Evolutionary conservation across 1,284 basidiomycete species (phyloP), one percentile per base, ranked within the genome.

Genomic region (Bothia castanella): DNA sequence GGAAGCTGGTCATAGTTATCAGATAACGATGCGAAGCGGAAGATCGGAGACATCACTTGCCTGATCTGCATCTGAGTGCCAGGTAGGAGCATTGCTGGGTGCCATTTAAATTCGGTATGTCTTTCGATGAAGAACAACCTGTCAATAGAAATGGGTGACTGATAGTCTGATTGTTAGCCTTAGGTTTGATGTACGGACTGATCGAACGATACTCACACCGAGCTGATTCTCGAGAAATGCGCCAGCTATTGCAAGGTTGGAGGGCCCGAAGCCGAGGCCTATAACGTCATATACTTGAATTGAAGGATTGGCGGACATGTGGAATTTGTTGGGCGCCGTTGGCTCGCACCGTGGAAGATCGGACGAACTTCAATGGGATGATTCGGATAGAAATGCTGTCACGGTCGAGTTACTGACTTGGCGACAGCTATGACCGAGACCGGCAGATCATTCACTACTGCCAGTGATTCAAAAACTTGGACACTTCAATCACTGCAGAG

Each of bases 41-140:
- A 25, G 23, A 39, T 20, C 25, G 21, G 34, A 35, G 20, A 35
- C 27, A 43, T 51, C 8, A 56, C 67, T 47, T 49, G 72, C 78
- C 74, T 77, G 47, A 82, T 82, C 61, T 83, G 80, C 80, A 83
- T 83, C 32, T 69, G 72, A 31, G 76, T 73, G 34, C 75, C 77
- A 30, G 78, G 77, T 19, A 83, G 67, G 35, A 82, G 72, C 78
- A 82, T 79, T 29, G 75, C 76, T 45, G 80, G 78, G 61, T 82
- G 80, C 80, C 80, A 80, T 55, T 67, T 68, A 58, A 80, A 79
- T 43, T 68, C 64, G 5, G 66, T 57, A 44, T 79, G 72, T 58
- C 71, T 75, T 62, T 82, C 80, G 44, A 82, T 69, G 63, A 82
- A 82, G 43, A 77, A 68, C 16, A 70, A 65, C 31, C 71, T 74